These are phyloP conservation scores for Medakamo hakoo DNA, from an alignment of 139 green algal genomes.

Conservation along the genomic window DNA sequence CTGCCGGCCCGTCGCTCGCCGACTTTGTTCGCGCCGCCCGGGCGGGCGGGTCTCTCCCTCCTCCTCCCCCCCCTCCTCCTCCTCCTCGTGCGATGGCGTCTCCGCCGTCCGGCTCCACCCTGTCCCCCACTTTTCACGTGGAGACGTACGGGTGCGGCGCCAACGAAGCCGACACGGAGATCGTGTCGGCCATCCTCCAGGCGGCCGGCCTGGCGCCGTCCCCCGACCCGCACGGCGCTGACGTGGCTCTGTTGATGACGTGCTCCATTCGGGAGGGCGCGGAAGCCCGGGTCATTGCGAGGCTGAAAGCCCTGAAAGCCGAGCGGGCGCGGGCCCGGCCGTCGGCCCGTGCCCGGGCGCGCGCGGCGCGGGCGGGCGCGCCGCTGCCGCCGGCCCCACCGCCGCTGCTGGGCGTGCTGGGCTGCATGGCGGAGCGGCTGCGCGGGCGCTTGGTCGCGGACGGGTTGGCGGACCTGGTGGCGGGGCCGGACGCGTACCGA, in stretches of 20 bases:
- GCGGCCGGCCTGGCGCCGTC: slow-evolving; percentile 28
- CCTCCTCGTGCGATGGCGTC: too few species aligned
- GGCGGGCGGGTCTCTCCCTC: too few species aligned
- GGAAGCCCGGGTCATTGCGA: slow-evolving; percentile 21
- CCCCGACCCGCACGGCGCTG: slow-evolving; percentile 12
- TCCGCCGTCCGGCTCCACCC: too few species aligned
- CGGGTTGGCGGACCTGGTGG: slow-evolving; percentile 74
- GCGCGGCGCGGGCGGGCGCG: not conserved
- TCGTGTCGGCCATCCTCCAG: slow-evolving; percentile 47
- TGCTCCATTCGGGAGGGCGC: slow-evolving; percentile 82
- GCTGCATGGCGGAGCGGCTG: slow-evolving; percentile 87
- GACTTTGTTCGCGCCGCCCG: too few species aligned
- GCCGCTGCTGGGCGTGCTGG: slow-evolving; percentile 64
- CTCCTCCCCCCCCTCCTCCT: too few species aligned
- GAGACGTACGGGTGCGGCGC: slow-evolving; percentile 76
- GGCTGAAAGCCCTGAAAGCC: not conserved
- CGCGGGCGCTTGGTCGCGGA: slow-evolving; percentile 40
- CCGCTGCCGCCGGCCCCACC: not conserved
- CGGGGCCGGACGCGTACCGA: slow-evolving; percentile 72
- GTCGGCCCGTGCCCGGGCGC: too few species aligned
- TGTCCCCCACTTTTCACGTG: too few species aligned
- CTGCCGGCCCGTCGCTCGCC: too few species aligned
- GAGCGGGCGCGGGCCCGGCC: too few species aligned
- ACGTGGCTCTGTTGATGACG: slow-evolving; percentile 82
- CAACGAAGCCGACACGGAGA: slow-evolving; percentile 65